Conservation (phyloP, 1,284 basidiomycete genomes). For the Leucoagaricus sp. region DNA sequence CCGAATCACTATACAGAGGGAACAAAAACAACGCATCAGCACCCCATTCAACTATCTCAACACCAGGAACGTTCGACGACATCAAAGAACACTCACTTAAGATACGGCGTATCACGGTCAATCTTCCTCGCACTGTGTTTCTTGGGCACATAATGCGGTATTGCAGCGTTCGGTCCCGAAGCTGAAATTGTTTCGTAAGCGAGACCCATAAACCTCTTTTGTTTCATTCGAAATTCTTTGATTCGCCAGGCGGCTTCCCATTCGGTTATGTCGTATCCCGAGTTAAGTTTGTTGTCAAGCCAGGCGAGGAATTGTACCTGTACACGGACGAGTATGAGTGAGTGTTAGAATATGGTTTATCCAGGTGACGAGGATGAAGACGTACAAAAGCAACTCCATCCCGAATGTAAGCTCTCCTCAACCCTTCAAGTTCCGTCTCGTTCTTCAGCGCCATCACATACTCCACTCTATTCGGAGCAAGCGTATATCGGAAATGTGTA, state of each 20-base stretch:
- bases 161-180: slow-evolving; percentile 87
- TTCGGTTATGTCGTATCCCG: slow-evolving; percentile 85
- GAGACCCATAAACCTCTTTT: slow-evolving; percentile 82
- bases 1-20: slow-evolving; percentile 93
- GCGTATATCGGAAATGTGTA: slow-evolving; percentile 74
- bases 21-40: no score
- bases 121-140: slow-evolving; percentile 74
- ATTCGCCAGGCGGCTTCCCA: slow-evolving; percentile 88
- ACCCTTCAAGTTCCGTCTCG: slow-evolving; percentile 77
- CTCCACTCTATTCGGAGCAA: slow-evolving; percentile 70
- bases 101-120: slow-evolving; percentile 79
- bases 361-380: slow-evolving; percentile 20
- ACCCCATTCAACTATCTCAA: no score
- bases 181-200: slow-evolving; percentile 96
- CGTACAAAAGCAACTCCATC: slow-evolving; percentile 91
- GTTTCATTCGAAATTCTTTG: slow-evolving; percentile 75
- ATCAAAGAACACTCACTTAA: slow-evolving; percentile 89
- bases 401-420: slow-evolving; percentile 83
- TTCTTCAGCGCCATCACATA: slow-evolving; percentile 90
- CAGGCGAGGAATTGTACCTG: slow-evolving; percentile 84
- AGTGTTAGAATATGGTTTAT: not conserved
- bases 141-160: slow-evolving; percentile 90
- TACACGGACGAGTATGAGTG: no score
- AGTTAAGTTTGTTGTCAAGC: slow-evolving; percentile 80
- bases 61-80: no score